A percentile compares a stretch with the other conserved stretches of the same genome.
Evolutionary conservation across 371 early-diverging fungal species (phyloP).

Genomic region (Mucor irregularis): DNA sequence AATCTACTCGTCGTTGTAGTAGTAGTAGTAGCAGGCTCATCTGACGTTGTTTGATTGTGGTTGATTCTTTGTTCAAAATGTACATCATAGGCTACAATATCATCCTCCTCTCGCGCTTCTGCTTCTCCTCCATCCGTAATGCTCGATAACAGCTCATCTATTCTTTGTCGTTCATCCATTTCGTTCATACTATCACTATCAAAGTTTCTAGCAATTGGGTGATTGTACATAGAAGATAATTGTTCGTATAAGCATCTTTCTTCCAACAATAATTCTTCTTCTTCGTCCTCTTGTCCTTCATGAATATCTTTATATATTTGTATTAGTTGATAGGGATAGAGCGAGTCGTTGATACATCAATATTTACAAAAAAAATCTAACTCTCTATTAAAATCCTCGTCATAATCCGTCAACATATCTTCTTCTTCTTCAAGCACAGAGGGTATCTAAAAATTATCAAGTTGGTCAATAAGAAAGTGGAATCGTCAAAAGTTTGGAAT

Average conservation of each 20-base stretch:
- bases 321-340: neutral
- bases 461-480: neutral
- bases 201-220: conserved; percentile 4
- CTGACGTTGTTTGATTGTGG: neutral
- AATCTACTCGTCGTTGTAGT: neutral
- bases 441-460: neutral
- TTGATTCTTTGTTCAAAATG: conserved; percentile 2
- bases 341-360: neutral
- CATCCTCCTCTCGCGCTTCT: neutral
- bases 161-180: neutral
- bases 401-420: neutral
- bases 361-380: conserved; percentile 5
- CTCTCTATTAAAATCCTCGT: neutral
- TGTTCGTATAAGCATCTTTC: conserved; percentile 14
- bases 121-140: neutral
- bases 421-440: neutral
- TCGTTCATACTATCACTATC: neutral
- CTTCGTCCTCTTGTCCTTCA: conserved; percentile 6
- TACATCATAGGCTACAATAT: conserved; percentile 3
- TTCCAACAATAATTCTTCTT: conserved; percentile 7
- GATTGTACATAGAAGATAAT: conserved; percentile 8
- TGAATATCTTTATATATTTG: neutral
- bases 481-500: too few species aligned
- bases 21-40: too few species aligned
- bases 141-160: neutral